Evolutionary conservation across 2,329 filamentous ascomycete species (phyloP).

Genomic region (Colletotrichum filicis): DNA sequence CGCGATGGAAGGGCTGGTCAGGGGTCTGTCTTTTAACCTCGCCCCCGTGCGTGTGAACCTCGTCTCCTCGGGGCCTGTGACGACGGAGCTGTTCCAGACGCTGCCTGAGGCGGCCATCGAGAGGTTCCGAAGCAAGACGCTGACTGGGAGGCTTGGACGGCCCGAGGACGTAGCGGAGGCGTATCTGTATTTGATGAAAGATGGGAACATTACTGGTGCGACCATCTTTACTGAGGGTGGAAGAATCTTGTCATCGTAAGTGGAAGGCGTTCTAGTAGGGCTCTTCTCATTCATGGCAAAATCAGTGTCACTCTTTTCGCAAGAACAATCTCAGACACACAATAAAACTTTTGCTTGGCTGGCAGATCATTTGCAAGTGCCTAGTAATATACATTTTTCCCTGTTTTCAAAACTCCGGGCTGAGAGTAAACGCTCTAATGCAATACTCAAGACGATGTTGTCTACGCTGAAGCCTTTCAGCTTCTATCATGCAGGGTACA

Average conservation of each 20-base stretch:
- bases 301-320: too few species aligned
- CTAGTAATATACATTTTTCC: neutral
- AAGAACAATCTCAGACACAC: too few species aligned
- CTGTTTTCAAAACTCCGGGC: neutral
- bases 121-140: constrained; percentile 3
- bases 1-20: constrained; percentile 7
- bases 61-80: constrained; percentile 13
- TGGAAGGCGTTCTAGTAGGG: neutral
- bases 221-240: constrained; percentile 42
- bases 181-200: constrained; percentile 56
- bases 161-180: constrained; percentile 55
- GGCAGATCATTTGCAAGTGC: neutral
- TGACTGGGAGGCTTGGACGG: neutral
- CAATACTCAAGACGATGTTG: neutral
- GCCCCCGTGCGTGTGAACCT: constrained; percentile 2
- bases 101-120: constrained; percentile 2
- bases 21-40: constrained; percentile 2
- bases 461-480: neutral
- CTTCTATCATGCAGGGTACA: neutral
- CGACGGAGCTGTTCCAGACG: constrained; percentile 1
- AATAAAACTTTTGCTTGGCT: neutral
- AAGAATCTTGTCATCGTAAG: neutral
- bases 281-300: too few species aligned
- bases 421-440: neutral
- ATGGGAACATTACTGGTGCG: constrained; percentile 49